Conservation (phyloP, 1,284 basidiomycete genomes). For the Ganoderma leucocontextum region DNA sequence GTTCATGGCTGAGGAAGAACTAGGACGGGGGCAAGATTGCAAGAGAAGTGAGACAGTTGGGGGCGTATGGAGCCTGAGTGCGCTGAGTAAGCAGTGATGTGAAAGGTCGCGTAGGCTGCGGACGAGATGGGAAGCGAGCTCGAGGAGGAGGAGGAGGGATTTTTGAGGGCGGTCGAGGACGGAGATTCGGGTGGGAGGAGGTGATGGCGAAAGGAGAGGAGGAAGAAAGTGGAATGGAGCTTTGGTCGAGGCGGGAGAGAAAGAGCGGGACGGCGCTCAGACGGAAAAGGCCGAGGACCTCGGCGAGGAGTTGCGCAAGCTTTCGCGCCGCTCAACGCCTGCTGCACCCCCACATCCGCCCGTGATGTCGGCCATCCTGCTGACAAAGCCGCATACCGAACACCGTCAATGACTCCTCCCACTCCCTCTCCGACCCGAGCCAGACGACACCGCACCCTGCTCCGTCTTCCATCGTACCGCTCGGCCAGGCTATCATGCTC, state of each 20-base stretch:
- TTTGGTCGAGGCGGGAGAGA: constrained; percentile 28
- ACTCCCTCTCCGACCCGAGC: background rate
- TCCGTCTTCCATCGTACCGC: constrained; percentile 4
- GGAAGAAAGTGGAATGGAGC: constrained; percentile 23
- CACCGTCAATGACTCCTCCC: background rate
- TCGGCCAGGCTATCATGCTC: background rate
- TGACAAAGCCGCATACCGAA: constrained; percentile 18
- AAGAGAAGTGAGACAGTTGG: constrained; percentile 24
- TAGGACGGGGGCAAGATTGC: constrained; percentile 15
- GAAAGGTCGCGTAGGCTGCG: background rate
- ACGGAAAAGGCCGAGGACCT: constrained; percentile 25
- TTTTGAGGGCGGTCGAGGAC: constrained; percentile 4
- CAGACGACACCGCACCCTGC: background rate
- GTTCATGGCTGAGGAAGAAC: constrained; percentile 42
- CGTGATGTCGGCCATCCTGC: constrained; percentile 6
- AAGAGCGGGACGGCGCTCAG: constrained; percentile 32
- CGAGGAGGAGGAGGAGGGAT: background rate
- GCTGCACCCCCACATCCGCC: constrained; percentile 7
- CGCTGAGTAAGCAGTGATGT: constrained; percentile 30
- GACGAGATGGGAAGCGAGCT: background rate
- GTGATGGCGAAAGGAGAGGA: constrained; percentile 22
- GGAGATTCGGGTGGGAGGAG: constrained; percentile 10
- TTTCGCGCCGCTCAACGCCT: constrained; percentile 9
- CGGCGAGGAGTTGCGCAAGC: constrained; percentile 28
- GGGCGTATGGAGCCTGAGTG: constrained; percentile 27